These are phyloP conservation scores for Purpureocillium takamizusanense DNA, from an alignment of 2,329 filamentous ascomycete species.

Conservation along the genomic window DNA sequence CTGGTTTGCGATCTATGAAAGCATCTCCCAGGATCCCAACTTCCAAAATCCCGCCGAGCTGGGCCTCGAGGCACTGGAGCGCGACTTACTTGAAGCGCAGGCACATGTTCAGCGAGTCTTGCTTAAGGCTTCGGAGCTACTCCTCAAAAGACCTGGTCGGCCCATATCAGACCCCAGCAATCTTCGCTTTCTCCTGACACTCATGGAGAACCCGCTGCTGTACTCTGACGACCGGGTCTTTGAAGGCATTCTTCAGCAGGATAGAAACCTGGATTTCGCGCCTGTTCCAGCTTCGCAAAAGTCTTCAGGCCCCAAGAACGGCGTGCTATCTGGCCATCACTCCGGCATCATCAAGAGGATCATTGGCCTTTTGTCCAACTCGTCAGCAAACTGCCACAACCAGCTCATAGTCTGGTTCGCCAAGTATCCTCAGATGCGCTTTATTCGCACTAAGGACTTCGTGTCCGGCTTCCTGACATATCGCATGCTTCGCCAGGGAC, in stretches of 20 bases:
- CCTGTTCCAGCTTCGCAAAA: conserved; percentile 10
- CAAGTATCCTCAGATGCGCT: conserved; percentile 56
- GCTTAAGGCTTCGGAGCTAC: conserved; percentile 67
- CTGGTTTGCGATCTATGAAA: conserved; percentile 55
- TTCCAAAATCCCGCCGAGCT: conserved; percentile 23
- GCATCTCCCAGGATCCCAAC: conserved; percentile 24
- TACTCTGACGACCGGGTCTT: conserved; percentile 35
- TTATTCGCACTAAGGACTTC: conserved; percentile 67
- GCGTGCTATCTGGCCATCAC: conserved; percentile 54
- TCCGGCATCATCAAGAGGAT: conserved; percentile 81
- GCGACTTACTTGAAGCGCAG: conserved; percentile 46
- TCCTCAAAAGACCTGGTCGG: conserved; percentile 71
- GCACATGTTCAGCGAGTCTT: conserved; percentile 60
- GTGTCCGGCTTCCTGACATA: conserved; percentile 74
- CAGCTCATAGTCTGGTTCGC: conserved; percentile 73
- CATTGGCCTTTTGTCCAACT: conserved; percentile 69
- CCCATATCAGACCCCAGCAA: conserved; percentile 60
- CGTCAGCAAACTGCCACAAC: conserved; percentile 66
- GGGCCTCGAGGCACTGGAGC: conserved; percentile 36
- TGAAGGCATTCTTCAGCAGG: conserved; percentile 28
- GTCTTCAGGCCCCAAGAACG: conserved; percentile 20
- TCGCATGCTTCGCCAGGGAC: conserved; percentile 61
- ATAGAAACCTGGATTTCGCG: conserved; percentile 4
- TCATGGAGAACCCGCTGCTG: conserved; percentile 71
- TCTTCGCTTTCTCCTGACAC: conserved; percentile 67